phyloP scores from a whole-genome alignment of 768 basidiomycete species.

The Mycena crocata region DNA sequence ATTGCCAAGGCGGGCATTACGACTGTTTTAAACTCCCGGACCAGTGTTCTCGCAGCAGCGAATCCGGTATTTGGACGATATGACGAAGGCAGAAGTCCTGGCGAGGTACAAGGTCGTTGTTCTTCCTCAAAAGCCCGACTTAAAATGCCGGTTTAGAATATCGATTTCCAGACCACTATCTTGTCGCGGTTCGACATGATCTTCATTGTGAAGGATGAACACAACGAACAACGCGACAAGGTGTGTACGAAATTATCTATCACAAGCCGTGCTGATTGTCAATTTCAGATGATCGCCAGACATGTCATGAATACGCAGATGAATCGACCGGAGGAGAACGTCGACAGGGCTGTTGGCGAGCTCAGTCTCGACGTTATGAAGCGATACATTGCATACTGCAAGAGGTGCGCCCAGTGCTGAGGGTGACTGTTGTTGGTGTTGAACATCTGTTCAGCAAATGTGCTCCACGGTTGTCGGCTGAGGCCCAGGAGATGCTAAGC shows the following conservation, averaged over 20 bases:
- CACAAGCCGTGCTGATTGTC: conserved; percentile 5
- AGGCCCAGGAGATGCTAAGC: conserved; percentile 96
- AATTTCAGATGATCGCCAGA: conserved; percentile 85
- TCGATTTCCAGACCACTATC: conserved; percentile 98
- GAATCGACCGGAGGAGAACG: conserved; percentile 81
- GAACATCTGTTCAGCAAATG: conserved; percentile 76
- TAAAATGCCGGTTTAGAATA: conserved; percentile 65
- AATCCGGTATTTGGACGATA: conserved; percentile 99
- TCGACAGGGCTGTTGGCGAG: conserved; percentile 81
- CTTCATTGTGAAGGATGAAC: conserved; percentile 98
- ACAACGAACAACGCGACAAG: conserved; percentile 92
- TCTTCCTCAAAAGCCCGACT: neutral
- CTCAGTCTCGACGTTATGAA: conserved; percentile 99
- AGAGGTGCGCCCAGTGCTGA: conserved; percentile 67
- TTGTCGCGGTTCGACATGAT: conserved; percentile 99
- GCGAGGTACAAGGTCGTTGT: conserved; percentile 69
- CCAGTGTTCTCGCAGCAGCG: conserved; percentile 95
- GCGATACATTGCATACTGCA: conserved; percentile 95
- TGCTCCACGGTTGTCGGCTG: conserved; percentile 91
- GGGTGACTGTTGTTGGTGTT: neutral
- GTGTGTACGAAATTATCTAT: conserved; percentile 56
- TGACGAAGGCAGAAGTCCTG: conserved; percentile 95
- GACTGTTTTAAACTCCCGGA: conserved; percentile 94
- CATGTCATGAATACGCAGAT: conserved; percentile 99
- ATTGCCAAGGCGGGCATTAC: conserved; percentile 99